Percentiles rank a stretch among this genome's conserved stretches.
phyloP scores from a whole-genome alignment of 768 basidiomycete species.

The Lyophyllum atratum region DNA sequence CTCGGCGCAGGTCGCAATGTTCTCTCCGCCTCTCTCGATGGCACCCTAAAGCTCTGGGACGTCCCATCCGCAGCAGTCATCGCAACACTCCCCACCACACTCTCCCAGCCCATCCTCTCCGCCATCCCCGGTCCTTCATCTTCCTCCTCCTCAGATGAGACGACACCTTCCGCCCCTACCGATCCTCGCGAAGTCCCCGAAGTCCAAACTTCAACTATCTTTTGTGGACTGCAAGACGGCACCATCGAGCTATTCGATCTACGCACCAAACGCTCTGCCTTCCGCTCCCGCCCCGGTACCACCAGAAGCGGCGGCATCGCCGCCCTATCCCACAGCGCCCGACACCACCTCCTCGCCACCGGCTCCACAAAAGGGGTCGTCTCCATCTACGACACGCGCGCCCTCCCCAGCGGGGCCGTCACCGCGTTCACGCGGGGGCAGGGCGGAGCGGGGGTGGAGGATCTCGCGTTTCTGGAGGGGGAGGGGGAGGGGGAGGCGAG shows the following conservation, averaged over 20 bases:
- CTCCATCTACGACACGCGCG: conserved; percentile 53
- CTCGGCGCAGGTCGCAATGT: conserved; percentile 67
- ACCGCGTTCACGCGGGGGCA: conserved; percentile 39
- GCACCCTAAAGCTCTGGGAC: conserved; percentile 73
- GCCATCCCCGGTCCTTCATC: conserved; percentile 41
- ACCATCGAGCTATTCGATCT: conserved; percentile 60
- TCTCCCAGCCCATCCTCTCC: conserved; percentile 39
- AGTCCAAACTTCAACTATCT: conserved; percentile 43
- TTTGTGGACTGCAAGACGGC: conserved; percentile 57
- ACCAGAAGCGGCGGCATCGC: conserved; percentile 45
- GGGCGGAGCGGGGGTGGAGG: conserved; percentile 44
- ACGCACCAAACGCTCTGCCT: conserved; percentile 35
- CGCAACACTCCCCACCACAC: conserved; percentile 40
- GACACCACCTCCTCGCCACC: conserved; percentile 50
- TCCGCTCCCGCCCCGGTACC: conserved; percentile 22
- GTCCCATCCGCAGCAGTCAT: conserved; percentile 55
- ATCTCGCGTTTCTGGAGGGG: conserved; percentile 37
- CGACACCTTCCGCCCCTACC: not conserved
- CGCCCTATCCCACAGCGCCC: conserved; percentile 41
- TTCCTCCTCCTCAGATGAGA: conserved; percentile 18
- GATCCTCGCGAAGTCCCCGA: conserved; percentile 44
- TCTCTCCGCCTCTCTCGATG: conserved; percentile 68
- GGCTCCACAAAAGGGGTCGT: conserved; percentile 60
- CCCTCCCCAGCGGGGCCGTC: conserved; percentile 18
- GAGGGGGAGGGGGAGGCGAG: conserved; percentile 1